phyloP scores from a whole-genome alignment of 345 rosid genomes.

The Bruguiera sexangula region DNA sequence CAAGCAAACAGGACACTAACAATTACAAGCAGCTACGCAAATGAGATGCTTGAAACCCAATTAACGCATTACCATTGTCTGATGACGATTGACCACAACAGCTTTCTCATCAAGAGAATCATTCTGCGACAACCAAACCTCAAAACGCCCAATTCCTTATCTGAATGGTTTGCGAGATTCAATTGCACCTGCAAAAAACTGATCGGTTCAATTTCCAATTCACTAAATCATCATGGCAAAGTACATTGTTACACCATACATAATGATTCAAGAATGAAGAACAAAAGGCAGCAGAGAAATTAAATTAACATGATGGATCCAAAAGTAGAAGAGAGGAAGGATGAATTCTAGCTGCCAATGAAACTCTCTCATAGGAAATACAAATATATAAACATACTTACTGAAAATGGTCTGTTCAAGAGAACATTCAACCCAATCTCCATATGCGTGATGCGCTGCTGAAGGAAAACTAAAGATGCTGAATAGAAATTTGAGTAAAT shows the following conservation, averaged over 20 bases:
- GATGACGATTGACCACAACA: slow-evolving; percentile 74
- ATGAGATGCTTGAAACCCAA: slow-evolving; percentile 3
- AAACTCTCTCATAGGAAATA: slow-evolving; percentile 1
- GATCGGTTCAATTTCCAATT: slow-evolving; percentile 22
- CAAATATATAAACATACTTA: slow-evolving; percentile 24
- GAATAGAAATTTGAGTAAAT: neutral
- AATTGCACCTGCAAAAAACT: slow-evolving; percentile 50
- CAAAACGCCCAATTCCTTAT: slow-evolving; percentile 71
- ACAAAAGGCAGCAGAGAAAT: neutral
- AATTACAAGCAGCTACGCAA: neutral
- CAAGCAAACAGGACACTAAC: neutral
- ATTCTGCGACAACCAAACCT: slow-evolving; percentile 59
- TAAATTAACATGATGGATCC: neutral
- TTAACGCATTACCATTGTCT: slow-evolving; percentile 55
- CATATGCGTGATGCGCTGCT: slow-evolving; percentile 61
- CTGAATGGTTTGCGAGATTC: slow-evolving; percentile 70
- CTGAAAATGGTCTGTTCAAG: slow-evolving; percentile 69
- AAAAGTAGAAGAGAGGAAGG: neutral
- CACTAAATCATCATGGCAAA: slow-evolving; percentile 10
- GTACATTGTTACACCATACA: neutral
- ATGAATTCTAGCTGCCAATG: neutral
- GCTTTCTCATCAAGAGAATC: slow-evolving; percentile 55
- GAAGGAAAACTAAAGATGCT: slow-evolving; percentile 12
- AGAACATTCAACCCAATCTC: slow-evolving; percentile 64
- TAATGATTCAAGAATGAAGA: slow-evolving; percentile 2